Base-by-base conservation (phyloP, 2,329 filamentous ascomycete genomes). In the Colletotrichum cuscutae region DNA sequence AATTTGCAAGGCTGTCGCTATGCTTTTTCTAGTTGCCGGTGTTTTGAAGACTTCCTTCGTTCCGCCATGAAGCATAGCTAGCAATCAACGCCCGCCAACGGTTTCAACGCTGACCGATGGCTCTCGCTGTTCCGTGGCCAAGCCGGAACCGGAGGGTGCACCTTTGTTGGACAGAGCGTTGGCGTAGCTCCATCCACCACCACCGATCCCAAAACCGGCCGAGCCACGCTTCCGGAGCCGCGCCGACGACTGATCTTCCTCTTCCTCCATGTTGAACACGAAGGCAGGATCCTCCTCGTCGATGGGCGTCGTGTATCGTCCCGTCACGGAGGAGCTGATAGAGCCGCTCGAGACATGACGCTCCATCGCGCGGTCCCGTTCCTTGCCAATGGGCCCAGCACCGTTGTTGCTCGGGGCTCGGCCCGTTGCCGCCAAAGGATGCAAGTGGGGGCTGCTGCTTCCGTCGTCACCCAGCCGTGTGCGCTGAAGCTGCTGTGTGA, bases 211-310 rank as follows among this genome's bases (percentile, higher is more conserved):
- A 49, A 85, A 76, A 13, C 85, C 84, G 5, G 84, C 85, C 2
- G 87, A 87, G 1, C 80, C 83, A 68, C 87, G 85, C 80, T 89
- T 89, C 64, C 86, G 81, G 11, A 84, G 83, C 54, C 84, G 82
- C 68, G 83, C 81, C 22, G 84, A 82, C 12, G 81, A 81, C 49
- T 86, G 82, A 26, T 86, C 82, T 37, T 90, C 89, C 30, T 89
- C 89, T 68, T 90, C 89, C 76, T 92, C 90, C 90, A 92, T 92
- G 77, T 84, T 89, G 78, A 92, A 92, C 15, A 92, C 88, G 75
- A 92, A 91, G 30, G 89, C 87, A 4, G 88, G 85, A 68, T 92
- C 89, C 76, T 92, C 90, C 77, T 92, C 90, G 72, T 91, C 90
- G 74, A 92, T 92, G 3, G 90, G 90, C 1, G 89, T 91, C 1